Conservation (phyloP, 352 stramenopile species). For the Pythium oligandrum region DNA sequence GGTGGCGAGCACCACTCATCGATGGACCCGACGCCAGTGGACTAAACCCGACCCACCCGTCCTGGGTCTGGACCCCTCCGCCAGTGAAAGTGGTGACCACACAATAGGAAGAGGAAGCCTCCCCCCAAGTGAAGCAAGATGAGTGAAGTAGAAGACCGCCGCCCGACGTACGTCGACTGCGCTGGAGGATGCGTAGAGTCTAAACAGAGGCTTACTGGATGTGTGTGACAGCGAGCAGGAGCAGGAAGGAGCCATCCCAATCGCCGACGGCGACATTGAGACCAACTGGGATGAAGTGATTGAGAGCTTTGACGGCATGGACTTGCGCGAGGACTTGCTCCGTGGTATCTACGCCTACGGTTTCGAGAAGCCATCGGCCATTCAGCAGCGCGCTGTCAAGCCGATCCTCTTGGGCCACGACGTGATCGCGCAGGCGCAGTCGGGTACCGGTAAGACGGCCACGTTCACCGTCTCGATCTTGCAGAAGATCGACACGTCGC, state of each 20-base stretch:
- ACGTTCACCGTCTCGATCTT: constrained; percentile 99
- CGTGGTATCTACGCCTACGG: constrained; percentile 99
- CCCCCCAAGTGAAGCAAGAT: too few species aligned
- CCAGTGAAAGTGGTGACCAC: too few species aligned
- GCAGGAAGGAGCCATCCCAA: constrained; percentile 60
- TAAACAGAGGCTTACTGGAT: too few species aligned
- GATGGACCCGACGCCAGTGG: too few species aligned
- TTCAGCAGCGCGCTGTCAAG: constrained; percentile 99
- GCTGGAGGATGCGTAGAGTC: too few species aligned
- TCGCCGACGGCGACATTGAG: constrained; percentile 93
- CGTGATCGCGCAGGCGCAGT: constrained; percentile 99
- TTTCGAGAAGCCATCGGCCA: constrained; percentile 99
- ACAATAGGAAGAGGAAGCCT: too few species aligned
- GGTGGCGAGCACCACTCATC: too few species aligned
- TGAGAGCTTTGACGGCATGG: constrained; percentile 98
- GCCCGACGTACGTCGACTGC: too few species aligned
- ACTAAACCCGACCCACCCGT: too few species aligned
- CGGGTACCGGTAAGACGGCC: constrained; percentile 98
- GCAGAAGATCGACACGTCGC: constrained; percentile 94
- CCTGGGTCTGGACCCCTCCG: too few species aligned
- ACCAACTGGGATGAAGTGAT: constrained; percentile 99
- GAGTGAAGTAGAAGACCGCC: too few species aligned
- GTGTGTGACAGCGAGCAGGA: constrained; percentile 3
- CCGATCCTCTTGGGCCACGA: constrained; percentile 97
- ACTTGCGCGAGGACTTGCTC: constrained; percentile 97